Conservation (phyloP, 129 eudicot species). For the Silybum marianum region DNA sequence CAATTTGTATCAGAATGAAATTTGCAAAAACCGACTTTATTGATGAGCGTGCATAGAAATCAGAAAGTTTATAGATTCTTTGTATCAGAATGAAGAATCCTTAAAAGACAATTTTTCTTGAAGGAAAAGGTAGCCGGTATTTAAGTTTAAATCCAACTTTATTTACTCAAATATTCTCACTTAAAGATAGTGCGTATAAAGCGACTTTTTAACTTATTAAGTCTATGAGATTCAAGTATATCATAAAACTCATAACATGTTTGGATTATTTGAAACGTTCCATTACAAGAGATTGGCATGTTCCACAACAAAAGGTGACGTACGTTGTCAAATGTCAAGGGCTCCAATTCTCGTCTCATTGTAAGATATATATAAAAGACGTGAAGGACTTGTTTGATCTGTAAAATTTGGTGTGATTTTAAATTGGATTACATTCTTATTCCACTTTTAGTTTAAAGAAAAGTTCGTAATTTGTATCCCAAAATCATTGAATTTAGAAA, state of each 20-base stretch:
- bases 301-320: neutral
- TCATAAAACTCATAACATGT: neutral
- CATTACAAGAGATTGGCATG: neutral
- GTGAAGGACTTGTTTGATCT: neutral
- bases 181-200: neutral
- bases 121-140: neutral
- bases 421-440: too few species aligned
- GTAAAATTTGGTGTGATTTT: neutral
- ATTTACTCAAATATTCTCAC: neutral
- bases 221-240: neutral
- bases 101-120: neutral
- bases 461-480: neutral
- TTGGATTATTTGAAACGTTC: neutral
- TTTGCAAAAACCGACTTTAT: neutral
- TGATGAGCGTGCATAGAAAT: neutral
- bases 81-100: slow-evolving; percentile 13
- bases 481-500: too few species aligned
- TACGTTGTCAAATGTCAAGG: too few species aligned
- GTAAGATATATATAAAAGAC: neutral
- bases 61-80: neutral
- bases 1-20: too few species aligned
- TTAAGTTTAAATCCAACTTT: neutral
- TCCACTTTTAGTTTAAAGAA: neutral
- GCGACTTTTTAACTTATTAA: neutral
- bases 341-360: too few species aligned